These are phyloP conservation scores for Trichoderma erinaceum DNA, from an alignment of 495 filamentous ascomycete species.

Conservation along the genomic window DNA sequence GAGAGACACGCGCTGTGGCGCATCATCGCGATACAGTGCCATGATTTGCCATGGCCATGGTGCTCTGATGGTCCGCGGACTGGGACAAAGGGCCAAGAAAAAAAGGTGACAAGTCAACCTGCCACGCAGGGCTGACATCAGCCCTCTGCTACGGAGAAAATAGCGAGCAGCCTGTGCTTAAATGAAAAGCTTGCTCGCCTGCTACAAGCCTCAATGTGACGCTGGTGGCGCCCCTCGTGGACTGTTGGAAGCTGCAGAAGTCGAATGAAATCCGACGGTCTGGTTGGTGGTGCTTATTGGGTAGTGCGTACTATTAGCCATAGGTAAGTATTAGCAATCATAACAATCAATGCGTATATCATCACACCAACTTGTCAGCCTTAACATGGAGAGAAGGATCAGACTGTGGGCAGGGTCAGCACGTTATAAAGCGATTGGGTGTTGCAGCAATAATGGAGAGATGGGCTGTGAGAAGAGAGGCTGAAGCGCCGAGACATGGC, in stretches of 20 bases:
- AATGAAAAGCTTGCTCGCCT: not conserved
- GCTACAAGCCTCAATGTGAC: not conserved
- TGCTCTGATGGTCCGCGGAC: not conserved
- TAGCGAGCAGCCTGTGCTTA: not conserved
- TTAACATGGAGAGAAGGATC: not conserved
- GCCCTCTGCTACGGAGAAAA: not conserved
- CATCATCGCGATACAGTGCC: not conserved
- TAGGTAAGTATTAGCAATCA: too few relatives aligned
- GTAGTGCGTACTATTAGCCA: not conserved
- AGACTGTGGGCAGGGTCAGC: not conserved
- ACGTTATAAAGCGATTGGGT: not conserved
- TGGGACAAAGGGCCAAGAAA: not conserved
- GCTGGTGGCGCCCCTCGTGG: constrained; percentile 7
- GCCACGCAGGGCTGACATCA: constrained; percentile 4
- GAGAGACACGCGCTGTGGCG: not conserved
- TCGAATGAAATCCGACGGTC: not conserved
- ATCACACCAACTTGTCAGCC: constrained; percentile 9
- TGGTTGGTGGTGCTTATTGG: not conserved
- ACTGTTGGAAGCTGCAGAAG: not conserved
- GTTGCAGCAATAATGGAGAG: not conserved
- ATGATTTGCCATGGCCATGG: not conserved
- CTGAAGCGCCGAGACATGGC: not conserved
- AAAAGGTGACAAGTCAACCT: constrained; percentile 10
- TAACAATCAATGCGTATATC: not conserved
- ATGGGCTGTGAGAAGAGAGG: not conserved